phyloP scores from a whole-genome alignment of 148 eudicot species.

The Fallopia convolvulus region DNA sequence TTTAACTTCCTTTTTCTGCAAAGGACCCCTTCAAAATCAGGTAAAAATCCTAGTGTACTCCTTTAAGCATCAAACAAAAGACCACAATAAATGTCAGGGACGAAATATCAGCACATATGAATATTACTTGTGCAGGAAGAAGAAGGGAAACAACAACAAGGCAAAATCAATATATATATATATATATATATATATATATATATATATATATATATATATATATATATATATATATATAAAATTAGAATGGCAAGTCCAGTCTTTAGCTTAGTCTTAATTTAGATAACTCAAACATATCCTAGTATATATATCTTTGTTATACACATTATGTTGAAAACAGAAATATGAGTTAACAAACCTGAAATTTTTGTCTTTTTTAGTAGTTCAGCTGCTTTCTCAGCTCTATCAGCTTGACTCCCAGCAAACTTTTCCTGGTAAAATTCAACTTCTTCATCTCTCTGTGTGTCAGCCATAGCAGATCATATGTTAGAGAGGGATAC shows the following conservation, averaged over 20 bases:
- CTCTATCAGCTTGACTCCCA: slow-evolving; percentile 95
- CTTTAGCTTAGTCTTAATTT: neutral
- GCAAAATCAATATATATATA: too few species aligned
- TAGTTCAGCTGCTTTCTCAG: slow-evolving; percentile 60
- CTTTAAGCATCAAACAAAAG: neutral
- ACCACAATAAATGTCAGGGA: neutral
- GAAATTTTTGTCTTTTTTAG: slow-evolving; percentile 66
- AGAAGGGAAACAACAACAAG: neutral
- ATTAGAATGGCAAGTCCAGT: neutral
- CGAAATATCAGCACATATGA: too few species aligned
- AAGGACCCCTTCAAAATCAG: neutral
- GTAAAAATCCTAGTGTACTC: neutral
- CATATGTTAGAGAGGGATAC: neutral
- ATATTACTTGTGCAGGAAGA: too few species aligned
- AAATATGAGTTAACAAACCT: slow-evolving; percentile 29
- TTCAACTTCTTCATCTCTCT: slow-evolving; percentile 84
- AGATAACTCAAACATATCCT: neutral
- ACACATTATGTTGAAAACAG: neutral
- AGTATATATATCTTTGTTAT: neutral
- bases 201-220: too few species aligned
- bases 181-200: too few species aligned
- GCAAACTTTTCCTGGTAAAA: slow-evolving; percentile 65
- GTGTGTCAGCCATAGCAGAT: slow-evolving; percentile 19
- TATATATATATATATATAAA: neutral
- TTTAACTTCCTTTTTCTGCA: neutral